These are phyloP conservation scores for Cercospora zeae-maydis DNA, from an alignment of 2,329 filamentous ascomycete genomes.

Conservation along the genomic window DNA sequence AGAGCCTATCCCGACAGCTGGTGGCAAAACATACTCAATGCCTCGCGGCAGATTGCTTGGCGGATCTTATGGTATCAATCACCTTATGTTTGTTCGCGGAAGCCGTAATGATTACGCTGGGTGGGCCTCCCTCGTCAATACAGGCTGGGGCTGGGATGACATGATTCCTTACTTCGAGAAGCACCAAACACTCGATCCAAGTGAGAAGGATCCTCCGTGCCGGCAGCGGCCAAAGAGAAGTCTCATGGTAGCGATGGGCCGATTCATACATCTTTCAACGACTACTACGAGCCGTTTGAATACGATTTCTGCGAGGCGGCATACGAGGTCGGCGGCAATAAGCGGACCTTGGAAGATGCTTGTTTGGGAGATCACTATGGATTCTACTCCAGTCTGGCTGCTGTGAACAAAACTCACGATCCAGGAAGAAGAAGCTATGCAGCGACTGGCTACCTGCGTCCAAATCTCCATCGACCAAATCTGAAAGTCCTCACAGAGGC, in stretches of 20 bases:
- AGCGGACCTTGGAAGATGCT: slow-evolving; percentile 33
- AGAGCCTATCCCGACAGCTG: slow-evolving; percentile 25
- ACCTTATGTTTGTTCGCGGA: slow-evolving; percentile 37
- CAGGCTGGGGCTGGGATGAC: slow-evolving; percentile 32
- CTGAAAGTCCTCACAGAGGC: slow-evolving; percentile 36
- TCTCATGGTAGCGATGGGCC: slow-evolving; percentile 37
- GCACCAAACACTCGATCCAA: slow-evolving; percentile 23
- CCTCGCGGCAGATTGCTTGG: slow-evolving; percentile 41
- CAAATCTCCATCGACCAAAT: slow-evolving; percentile 31
- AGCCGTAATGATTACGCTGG: slow-evolving; percentile 36
- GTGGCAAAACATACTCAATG: slow-evolving; percentile 31
- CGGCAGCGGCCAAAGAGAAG: slow-evolving; percentile 28
- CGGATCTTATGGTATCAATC: slow-evolving; percentile 41
- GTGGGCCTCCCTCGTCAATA: slow-evolving; percentile 34
- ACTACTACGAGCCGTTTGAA: slow-evolving; percentile 39
- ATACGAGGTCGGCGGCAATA: slow-evolving; percentile 33
- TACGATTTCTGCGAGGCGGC: slow-evolving; percentile 38
- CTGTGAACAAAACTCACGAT: slow-evolving; percentile 34
- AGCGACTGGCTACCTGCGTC: slow-evolving; percentile 34
- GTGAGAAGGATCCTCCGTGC: slow-evolving; percentile 20
- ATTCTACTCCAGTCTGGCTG: slow-evolving; percentile 35
- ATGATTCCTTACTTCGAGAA: slow-evolving; percentile 34
- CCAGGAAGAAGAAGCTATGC: slow-evolving; percentile 34
- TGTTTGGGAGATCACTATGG: slow-evolving; percentile 36
- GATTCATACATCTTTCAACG: slow-evolving; percentile 38